Base-by-base conservation (phyloP, 225 moss, liverwort and hornwort genomes). In the Climacium dendroides region DNA sequence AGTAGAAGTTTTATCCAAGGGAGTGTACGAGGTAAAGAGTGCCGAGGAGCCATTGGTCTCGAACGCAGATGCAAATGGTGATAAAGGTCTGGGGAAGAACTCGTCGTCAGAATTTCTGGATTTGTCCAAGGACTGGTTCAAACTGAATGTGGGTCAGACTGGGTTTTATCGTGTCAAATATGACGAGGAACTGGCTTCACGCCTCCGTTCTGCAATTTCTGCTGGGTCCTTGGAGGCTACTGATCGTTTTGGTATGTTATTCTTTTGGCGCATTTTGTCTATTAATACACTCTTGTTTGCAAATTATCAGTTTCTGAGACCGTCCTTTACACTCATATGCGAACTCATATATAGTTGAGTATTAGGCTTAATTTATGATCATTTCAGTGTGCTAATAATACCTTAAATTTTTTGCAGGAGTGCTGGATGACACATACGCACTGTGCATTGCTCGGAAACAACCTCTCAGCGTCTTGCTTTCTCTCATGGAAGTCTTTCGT, bases 91-190 rank as follows among this genome's bases (percentile, higher is more conserved):
- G 57, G 86, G 83, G 85, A 72, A 67, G 83, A 78, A 74, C 30
- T 58, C 41, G 9, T 85, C 87, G 34, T 72, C 87, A 26, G 64
- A 88, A 18, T 89, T 74, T 90, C 24, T 81, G 81, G 90, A 94
- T 84, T 8, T 90, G 79, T 59, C 86, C 82, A 87, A 91, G 89
- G 93, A 89, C 72, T 95, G 95, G 95, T 86, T 95, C 82, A 95
- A 95, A 87, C 82, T 95, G 63, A 95, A 95, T 67, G 92, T 94
- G 84, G 93, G 95, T 84, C 95, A 95, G 90, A 91, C 94, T 90
- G 95, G 95, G 39, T 95, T 95, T 83, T 95, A 95, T 86, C 91
- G 95, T 80, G 94, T 95, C 70, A 92, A 95, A 78, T 95, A 95
- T 77, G 93, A 95, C 84, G 92, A 91, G 60, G 91, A 93, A 82